Conservation (phyloP, 2,329 filamentous ascomycete genomes). For the Sarocladium oryzae region DNA sequence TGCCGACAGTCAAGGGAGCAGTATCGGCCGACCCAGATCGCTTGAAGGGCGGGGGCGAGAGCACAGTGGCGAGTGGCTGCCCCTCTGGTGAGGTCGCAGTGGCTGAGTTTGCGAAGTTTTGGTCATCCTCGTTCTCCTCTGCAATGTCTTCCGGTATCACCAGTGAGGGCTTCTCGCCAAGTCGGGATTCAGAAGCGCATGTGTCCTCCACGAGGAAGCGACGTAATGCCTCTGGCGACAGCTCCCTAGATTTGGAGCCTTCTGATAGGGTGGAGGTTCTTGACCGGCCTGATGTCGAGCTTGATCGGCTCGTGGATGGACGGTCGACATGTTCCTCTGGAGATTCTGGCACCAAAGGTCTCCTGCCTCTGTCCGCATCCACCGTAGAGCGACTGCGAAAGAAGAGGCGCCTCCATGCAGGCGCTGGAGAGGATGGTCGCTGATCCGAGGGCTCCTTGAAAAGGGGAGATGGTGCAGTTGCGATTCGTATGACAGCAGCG, state of each 20-base stretch:
- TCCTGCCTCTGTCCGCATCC: conserved; percentile 5
- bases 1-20: conserved; percentile 16
- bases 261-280: conserved; percentile 22
- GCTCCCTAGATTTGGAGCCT: conserved; percentile 39
- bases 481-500: conserved; percentile 19
- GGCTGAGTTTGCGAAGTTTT: conserved; percentile 54
- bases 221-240: conserved; percentile 49
- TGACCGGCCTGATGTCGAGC: conserved; percentile 1
- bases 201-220: conserved; percentile 46
- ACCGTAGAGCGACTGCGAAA: conserved; percentile 10
- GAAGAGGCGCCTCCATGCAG: conserved; percentile 47
- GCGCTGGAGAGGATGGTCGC: conserved; percentile 41
- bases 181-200: conserved; percentile 18
- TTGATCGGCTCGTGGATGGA: neutral
- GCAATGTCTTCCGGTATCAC: conserved; percentile 29
- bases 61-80: conserved; percentile 35
- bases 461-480: conserved; percentile 24
- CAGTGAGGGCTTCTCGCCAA: conserved; percentile 24
- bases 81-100: conserved; percentile 30
- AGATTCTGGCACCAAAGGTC: conserved; percentile 1
- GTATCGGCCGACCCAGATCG: conserved; percentile 27
- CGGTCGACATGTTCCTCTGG: neutral
- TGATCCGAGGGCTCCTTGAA: conserved; percentile 31
- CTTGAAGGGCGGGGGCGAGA: conserved; percentile 48
- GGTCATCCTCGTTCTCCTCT: conserved; percentile 45